Evolutionary conservation across 768 basidiomycete genomes (phyloP).

Genomic region (Mrakia gelida): DNA sequence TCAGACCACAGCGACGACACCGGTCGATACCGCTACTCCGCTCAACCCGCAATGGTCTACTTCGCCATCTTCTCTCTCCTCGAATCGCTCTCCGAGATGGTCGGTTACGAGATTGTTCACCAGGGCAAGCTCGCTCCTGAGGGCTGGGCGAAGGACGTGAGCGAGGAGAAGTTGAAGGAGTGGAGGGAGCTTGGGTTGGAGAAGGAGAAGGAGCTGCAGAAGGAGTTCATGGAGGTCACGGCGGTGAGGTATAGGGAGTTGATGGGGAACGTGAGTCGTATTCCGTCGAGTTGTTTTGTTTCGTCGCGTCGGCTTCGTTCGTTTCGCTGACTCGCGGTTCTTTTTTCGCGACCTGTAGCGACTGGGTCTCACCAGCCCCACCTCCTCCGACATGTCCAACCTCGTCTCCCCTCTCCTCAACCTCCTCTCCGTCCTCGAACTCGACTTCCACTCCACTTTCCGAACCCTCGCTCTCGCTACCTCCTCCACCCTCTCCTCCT

Average conservation of each 20-base stretch:
- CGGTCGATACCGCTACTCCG: constrained; percentile 26
- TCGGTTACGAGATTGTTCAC: constrained; percentile 68
- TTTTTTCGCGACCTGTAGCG: constrained; percentile 55
- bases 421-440: constrained; percentile 62
- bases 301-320: too few species aligned
- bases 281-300: too few species aligned
- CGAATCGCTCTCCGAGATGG: constrained; percentile 72
- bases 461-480: constrained; percentile 61
- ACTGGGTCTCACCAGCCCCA: constrained; percentile 63
- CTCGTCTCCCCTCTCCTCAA: constrained; percentile 67
- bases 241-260: constrained; percentile 61
- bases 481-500: constrained; percentile 49
- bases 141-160: constrained; percentile 62
- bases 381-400: constrained; percentile 56
- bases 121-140: constrained; percentile 45
- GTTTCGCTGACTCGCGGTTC: not conserved
- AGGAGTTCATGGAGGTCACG: constrained; percentile 57
- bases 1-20: constrained; percentile 54
- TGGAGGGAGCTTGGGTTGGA: constrained; percentile 62
- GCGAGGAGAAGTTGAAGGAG: constrained; percentile 55
- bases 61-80: constrained; percentile 73
- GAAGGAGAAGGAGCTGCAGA: constrained; percentile 58
- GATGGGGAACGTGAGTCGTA: constrained; percentile 39
- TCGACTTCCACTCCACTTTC: constrained; percentile 90
- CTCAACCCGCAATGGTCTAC: constrained; percentile 50